Conservation (phyloP, 225 moss, liverwort and hornwort genomes). For the Climacium dendroides region DNA sequence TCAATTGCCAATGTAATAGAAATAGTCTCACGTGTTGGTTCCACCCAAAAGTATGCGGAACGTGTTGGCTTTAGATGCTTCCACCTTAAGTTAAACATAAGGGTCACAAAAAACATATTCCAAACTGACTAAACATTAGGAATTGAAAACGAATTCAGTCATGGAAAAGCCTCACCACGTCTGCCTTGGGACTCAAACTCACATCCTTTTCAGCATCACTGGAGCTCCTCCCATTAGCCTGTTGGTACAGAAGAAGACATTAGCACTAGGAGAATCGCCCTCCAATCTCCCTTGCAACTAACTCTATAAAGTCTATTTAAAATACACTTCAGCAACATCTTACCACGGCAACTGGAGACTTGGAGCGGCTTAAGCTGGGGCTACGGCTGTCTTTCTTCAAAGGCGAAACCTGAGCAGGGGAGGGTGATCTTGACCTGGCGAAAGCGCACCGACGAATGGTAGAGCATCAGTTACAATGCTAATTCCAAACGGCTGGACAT, state of each 20-base stretch:
- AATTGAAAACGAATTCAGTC: background rate
- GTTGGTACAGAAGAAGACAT: background rate
- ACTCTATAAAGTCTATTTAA: background rate
- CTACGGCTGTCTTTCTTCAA: slow-evolving; percentile 40
- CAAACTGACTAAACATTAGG: background rate
- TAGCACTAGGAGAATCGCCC: background rate
- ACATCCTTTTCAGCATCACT: slow-evolving; percentile 32
- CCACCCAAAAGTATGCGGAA: background rate
- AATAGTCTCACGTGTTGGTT: too few species aligned
- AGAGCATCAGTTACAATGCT: background rate
- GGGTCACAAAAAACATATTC: background rate
- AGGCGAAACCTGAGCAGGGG: slow-evolving; percentile 15
- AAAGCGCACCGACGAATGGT: background rate
- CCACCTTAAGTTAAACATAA: too few species aligned
- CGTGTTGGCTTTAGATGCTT: too few species aligned
- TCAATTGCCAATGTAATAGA: background rate
- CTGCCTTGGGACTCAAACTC: slow-evolving; percentile 31
- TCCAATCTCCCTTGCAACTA: background rate
- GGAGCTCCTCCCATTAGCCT: slow-evolving; percentile 35
- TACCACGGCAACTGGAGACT: slow-evolving; percentile 37
- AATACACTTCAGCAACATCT: background rate
- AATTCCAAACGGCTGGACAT: background rate
- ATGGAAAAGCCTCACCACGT: background rate
- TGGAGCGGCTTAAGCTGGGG: slow-evolving; percentile 32
- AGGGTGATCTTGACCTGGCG: slow-evolving; percentile 39